These are phyloP conservation scores for Coriaria nepalensis DNA, from an alignment of 306 rosid species.

Conservation along the genomic window DNA sequence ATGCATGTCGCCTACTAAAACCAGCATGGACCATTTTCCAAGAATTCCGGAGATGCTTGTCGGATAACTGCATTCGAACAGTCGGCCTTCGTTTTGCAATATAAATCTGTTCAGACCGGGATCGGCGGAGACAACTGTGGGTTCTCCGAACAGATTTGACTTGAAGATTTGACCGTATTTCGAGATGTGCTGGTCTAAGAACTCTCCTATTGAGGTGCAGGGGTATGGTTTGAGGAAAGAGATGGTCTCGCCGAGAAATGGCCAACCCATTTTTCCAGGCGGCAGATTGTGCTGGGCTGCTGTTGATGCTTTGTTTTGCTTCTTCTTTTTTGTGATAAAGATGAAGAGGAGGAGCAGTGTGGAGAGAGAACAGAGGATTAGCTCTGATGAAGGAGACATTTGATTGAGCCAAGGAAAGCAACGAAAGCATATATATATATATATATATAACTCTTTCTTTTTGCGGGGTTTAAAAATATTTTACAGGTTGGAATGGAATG, in stretches of 20 bases:
- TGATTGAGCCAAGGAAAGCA: background rate
- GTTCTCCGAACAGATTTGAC: slow-evolving; percentile 79
- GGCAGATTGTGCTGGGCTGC: slow-evolving; percentile 37
- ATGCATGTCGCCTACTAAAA: slow-evolving; percentile 97
- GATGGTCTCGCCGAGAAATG: slow-evolving; percentile 75
- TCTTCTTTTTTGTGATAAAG: slow-evolving; percentile 37
- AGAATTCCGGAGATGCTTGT: slow-evolving; percentile 93
- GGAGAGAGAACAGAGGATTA: slow-evolving; percentile 37
- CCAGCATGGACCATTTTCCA: slow-evolving; percentile 99
- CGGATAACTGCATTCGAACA: slow-evolving; percentile 91
- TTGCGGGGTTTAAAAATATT: no score
- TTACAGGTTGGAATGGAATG: slow-evolving; percentile 1
- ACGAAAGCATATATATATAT: no score
- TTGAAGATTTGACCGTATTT: slow-evolving; percentile 87
- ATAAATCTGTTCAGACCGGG: slow-evolving; percentile 79
- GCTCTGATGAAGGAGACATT: slow-evolving; percentile 44
- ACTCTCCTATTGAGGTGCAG: slow-evolving; percentile 62
- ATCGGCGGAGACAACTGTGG: slow-evolving; percentile 87
- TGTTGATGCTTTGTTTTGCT: slow-evolving; percentile 22
- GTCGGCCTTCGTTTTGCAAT: slow-evolving; percentile 81
- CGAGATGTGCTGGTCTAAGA: slow-evolving; percentile 74
- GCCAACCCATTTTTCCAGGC: slow-evolving; percentile 93
- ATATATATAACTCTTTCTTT: no score
- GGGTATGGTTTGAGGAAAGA: slow-evolving; percentile 71
- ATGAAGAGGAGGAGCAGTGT: slow-evolving; percentile 41